phyloP scores from a whole-genome alignment of 2,329 filamentous ascomycete species.

The Orbilia quercus region DNA sequence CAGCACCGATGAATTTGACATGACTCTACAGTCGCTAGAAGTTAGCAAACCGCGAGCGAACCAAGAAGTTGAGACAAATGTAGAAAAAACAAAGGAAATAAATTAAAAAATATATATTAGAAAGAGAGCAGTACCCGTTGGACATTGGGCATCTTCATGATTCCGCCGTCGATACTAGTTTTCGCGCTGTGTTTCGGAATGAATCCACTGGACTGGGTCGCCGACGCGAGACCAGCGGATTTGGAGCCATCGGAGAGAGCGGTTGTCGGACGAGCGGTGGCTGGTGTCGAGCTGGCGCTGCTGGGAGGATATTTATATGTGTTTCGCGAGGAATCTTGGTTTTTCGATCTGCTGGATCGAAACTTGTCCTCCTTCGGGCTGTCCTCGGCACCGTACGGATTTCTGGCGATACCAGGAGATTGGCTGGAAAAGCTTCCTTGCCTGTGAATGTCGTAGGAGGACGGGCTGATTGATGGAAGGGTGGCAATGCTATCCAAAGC shows the following conservation, averaged over 20 bases:
- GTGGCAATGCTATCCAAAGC: constrained; percentile 51
- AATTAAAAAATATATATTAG: constrained; percentile 30
- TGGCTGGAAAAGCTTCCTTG: constrained; percentile 50
- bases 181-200: constrained; percentile 43
- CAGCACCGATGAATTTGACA: constrained; percentile 68
- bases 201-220: constrained; percentile 37
- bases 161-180: constrained; percentile 59
- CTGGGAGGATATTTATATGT: constrained; percentile 40
- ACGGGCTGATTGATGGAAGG: constrained; percentile 43
- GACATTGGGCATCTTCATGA: constrained; percentile 60
- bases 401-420: constrained; percentile 32
- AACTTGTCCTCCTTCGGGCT: constrained; percentile 56
- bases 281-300: constrained; percentile 17
- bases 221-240: constrained; percentile 34
- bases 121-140: constrained; percentile 57
- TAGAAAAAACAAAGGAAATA: constrained; percentile 13
- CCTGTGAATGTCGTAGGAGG: constrained; percentile 38
- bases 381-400: constrained; percentile 44
- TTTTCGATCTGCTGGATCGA: constrained; percentile 34
- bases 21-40: constrained; percentile 58
- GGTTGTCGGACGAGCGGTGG: constrained; percentile 30
- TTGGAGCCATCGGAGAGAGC: constrained; percentile 45
- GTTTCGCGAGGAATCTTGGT: constrained; percentile 8
- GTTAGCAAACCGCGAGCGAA: constrained; percentile 48
- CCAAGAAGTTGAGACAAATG: constrained; percentile 10